Evolutionary conservation across 2,329 filamentous ascomycete genomes (phyloP).

Genomic region (Trichoderma afroharzianum): DNA sequence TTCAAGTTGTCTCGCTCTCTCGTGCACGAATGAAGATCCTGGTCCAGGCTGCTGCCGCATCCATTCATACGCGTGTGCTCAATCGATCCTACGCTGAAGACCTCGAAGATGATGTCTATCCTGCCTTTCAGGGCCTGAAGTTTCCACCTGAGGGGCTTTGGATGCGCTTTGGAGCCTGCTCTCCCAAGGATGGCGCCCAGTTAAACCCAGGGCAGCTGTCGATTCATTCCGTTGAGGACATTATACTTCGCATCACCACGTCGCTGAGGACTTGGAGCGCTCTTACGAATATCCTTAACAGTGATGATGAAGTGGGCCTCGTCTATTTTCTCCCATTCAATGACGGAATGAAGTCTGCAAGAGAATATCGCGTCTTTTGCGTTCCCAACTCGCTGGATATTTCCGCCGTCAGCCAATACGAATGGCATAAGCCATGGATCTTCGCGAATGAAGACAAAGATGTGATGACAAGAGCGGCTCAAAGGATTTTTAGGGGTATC

Average conservation of each 20-base stretch:
- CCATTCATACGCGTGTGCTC: conserved; percentile 29
- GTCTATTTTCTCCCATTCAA: conserved; percentile 42
- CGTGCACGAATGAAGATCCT: conserved; percentile 30
- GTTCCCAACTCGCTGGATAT: conserved; percentile 31
- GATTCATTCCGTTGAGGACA: conserved; percentile 31
- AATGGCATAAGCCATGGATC: conserved; percentile 37
- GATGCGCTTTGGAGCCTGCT: conserved; percentile 40
- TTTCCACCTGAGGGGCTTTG: conserved; percentile 39
- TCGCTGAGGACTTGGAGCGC: conserved; percentile 36
- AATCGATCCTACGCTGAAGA: conserved; percentile 33
- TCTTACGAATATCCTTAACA: conserved; percentile 27
- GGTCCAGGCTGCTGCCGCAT: conserved; percentile 29
- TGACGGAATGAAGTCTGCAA: conserved; percentile 33
- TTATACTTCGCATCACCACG: conserved; percentile 37
- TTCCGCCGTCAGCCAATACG: conserved; percentile 40
- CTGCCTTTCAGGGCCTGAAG: conserved; percentile 22
- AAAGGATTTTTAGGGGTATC: not conserved
- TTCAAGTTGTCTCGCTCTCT: conserved; percentile 32
- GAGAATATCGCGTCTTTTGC: conserved; percentile 45
- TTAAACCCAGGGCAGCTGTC: conserved; percentile 23
- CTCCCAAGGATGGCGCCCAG: conserved; percentile 39
- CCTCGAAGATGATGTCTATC: conserved; percentile 30
- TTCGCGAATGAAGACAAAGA: conserved; percentile 20
- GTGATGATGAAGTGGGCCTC: conserved; percentile 22
- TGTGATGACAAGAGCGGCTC: conserved; percentile 19